Base-by-base conservation (phyloP, 805 yeast species). In the Debaryomyces castellii region DNA sequence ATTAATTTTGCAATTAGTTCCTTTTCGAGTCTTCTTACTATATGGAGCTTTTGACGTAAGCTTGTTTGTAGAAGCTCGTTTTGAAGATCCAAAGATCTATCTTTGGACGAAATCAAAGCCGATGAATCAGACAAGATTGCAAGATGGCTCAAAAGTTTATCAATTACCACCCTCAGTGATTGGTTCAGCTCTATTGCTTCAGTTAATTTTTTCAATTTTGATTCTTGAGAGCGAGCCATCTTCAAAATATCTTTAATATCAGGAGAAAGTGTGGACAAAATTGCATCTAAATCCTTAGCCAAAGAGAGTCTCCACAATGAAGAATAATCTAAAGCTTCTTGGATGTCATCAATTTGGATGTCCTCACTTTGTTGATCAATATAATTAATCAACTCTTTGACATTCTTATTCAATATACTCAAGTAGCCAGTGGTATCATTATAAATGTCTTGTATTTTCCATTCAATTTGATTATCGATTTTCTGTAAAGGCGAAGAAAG, bases 61-160 rank as follows among this genome's bases (percentile, higher is more conserved):
- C 45, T 50, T 5, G 25, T 52, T 51, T 60, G 62, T 39, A 68
- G 45, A 9, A 50, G 42, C 21, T 60, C 64, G 23, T 59, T 63
- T 7, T 56, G 57, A 14, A 62, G 55, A 41, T 69, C 74, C 23
- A 72, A 55, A 21, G 68, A 68, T 18, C 65, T 50, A 25, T 53
- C 55, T 40, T 47, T 54, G 10, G 50, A 35, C n/a, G 35, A n/a
- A 5, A 30, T 25, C 2, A 46, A 34, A 5, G 51, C 23, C 5
- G 43, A 30, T 3, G 48, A 52, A 14, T 41, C 43, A 3, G 51
- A 41, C 44, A 52, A 51, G 18, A 55, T 12, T 4, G 58, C 52
- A 21, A 69, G 50, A 41, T 65, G 67, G 7, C 57, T 47, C 5
- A 70, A 44, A 14, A 68, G 47, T 41, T 54, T 57, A 39, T 63